Percentiles rank a stretch among this genome's conserved stretches.
Conservation (phyloP, 805 yeast species). For the Candida hungchunana region DNA sequence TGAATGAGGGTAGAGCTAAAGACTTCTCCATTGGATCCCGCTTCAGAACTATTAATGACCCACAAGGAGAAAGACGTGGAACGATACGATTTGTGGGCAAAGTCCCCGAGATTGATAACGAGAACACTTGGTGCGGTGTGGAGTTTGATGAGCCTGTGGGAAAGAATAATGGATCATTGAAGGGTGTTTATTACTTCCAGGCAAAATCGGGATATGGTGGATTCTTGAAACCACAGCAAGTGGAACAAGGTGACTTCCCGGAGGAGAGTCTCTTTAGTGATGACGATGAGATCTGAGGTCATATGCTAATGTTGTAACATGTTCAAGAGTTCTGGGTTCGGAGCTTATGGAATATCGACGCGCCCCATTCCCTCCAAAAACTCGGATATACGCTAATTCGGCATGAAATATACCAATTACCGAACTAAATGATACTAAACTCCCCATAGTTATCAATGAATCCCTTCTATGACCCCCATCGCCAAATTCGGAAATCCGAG, state of each 20-base stretch:
- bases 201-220: conserved; percentile 58
- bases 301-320: too few species aligned
- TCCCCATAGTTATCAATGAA: too few species aligned
- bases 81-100: conserved; percentile 65
- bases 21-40: conserved; percentile 45
- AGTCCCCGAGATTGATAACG: conserved; percentile 51
- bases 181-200: conserved; percentile 60
- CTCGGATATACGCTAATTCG: too few species aligned
- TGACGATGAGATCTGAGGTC: conserved; percentile 40
- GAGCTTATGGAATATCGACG: too few species aligned
- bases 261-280: conserved; percentile 44
- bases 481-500: too few species aligned
- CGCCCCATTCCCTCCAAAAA: too few species aligned
- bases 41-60: conserved; percentile 45
- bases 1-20: conserved; percentile 30
- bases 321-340: too few species aligned
- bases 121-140: conserved; percentile 76
- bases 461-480: too few species aligned
- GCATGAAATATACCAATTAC: too few species aligned
- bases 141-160: conserved; percentile 85
- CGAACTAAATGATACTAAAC: too few species aligned
- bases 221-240: conserved; percentile 64
- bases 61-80: conserved; percentile 59
- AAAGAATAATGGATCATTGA: conserved; percentile 74
- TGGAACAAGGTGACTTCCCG: conserved; percentile 68